Evolutionary conservation across 2,329 filamentous ascomycete species (phyloP), one percentile per base, ranked within the genome.

Genomic region (Pyrenochaeta sp.): DNA sequence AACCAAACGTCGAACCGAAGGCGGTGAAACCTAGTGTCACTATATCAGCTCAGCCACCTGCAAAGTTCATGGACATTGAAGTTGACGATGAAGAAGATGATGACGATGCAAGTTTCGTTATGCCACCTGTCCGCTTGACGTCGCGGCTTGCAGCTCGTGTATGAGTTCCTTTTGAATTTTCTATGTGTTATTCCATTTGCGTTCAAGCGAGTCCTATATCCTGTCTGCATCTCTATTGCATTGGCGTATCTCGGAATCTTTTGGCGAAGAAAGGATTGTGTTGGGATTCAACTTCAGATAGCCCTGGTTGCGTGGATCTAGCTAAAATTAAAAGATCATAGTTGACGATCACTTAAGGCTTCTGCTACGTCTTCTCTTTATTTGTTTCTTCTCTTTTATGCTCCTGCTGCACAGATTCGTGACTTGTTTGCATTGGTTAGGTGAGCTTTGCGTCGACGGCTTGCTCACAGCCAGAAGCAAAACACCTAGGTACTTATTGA

Each of bases 111-210:
- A 58, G 65, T 18, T 70, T 69, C 29, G 58, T 65, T n/a, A 61
- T 71, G 61, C 67, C 69, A 8, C 66, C 68, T 17, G 55, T 72
- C 13, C 62, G 68, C 21, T 44, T 71, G 27, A 72, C 66, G 7
- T 69, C 69, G 9, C 64, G 66, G 9, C 53, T 55, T 30, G 44
- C 44, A 26, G 41, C 44, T 15, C 45, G 46, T 22, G 60, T 44
- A 39, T 55, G 26, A 40, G 7, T n/a, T 15, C 8, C 2, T 11
- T 24, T 28, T 31, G 32, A 15, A 9, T 35, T 34, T 26, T 37
- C 21, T 44, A 34, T 44, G 22, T 20, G 18, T 47, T 29, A 29
- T 48, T 40, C 48, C 48, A 10, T 56, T 29, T 59, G 62, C 65
- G 56, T 67, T 68, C 53, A 38, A 68, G 67, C 62, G 58, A 58